These are phyloP conservation scores for Breviolum minutum DNA, from an alignment of 73 alveolate species.

Conservation along the genomic window DNA sequence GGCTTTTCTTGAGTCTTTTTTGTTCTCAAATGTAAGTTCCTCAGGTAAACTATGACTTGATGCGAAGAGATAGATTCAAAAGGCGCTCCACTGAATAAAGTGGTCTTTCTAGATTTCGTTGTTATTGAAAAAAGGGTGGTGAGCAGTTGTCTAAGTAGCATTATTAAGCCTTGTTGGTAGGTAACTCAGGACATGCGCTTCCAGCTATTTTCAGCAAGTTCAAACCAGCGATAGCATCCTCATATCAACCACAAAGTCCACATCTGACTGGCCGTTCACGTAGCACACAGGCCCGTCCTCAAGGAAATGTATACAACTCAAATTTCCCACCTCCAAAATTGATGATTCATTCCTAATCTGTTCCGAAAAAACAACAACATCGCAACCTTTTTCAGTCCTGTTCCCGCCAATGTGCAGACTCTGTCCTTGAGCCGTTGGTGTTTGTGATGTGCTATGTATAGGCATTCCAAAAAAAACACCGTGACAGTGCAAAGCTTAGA, in stretches of 20 bases:
- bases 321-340: not conserved
- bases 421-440: conserved; percentile 13
- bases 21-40: too few relatives aligned
- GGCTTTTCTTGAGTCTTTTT: too few relatives aligned
- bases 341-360: not conserved
- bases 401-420: conserved; percentile 50
- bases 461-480: not conserved
- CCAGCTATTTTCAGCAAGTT: too few relatives aligned
- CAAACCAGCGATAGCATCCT: not conserved
- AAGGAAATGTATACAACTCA: not conserved
- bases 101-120: too few relatives aligned
- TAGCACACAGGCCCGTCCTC: conserved; percentile 69
- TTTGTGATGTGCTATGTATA: not conserved
- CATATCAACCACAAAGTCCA: conserved; percentile 90
- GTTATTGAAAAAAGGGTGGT: too few relatives aligned
- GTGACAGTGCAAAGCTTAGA: too few relatives aligned
- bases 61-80: too few relatives aligned
- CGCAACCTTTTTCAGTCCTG: not conserved
- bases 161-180: too few relatives aligned
- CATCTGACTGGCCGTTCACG: conserved; percentile 91
- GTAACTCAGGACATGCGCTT: too few relatives aligned
- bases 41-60: too few relatives aligned
- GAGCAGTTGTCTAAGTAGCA: too few relatives aligned
- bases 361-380: not conserved
- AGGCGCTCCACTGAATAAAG: too few relatives aligned